A percentile compares a stretch with the other conserved stretches of the same genome.
phyloP scores from a whole-genome alignment of 2,329 filamentous ascomycete genomes.

The Cyphellophora europaea region DNA sequence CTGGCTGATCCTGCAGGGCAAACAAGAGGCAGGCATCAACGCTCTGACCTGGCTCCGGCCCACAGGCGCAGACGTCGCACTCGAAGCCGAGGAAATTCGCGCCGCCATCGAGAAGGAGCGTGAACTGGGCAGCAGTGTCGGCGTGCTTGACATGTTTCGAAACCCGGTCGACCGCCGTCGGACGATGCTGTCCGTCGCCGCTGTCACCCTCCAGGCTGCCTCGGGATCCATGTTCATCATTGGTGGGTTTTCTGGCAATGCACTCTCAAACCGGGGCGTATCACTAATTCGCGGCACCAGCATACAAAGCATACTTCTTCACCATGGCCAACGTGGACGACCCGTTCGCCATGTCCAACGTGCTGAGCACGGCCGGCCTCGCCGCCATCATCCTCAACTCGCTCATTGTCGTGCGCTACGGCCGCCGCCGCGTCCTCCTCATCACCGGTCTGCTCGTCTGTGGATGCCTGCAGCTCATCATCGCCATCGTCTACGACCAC shows the following conservation, averaged over 20 bases:
- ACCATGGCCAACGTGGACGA: slow-evolving; percentile 47
- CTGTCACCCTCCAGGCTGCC: slow-evolving; percentile 42
- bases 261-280: too few relatives aligned
- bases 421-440: slow-evolving; percentile 45
- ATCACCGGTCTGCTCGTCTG: slow-evolving; percentile 42
- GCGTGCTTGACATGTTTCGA: slow-evolving; percentile 38
- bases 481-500: slow-evolving; percentile 44
- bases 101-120: slow-evolving; percentile 25
- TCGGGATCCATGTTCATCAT: slow-evolving; percentile 49
- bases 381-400: slow-evolving; percentile 46
- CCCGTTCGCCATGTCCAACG: slow-evolving; percentile 48
- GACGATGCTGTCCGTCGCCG: slow-evolving; percentile 38
- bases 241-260: slow-evolving; percentile 23
- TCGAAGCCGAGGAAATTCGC: slow-evolving; percentile 25
- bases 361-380: slow-evolving; percentile 44
- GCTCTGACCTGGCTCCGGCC: slow-evolving; percentile 29
- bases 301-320: slow-evolving; percentile 51
- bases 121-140: slow-evolving; percentile 24
- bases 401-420: slow-evolving; percentile 42
- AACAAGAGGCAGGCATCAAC: slow-evolving; percentile 23
- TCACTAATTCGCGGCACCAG: too few relatives aligned
- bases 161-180: slow-evolving; percentile 44
- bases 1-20: slow-evolving; percentile 23
- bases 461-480: slow-evolving; percentile 44
- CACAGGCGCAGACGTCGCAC: slow-evolving; percentile 19